These are phyloP conservation scores for Monosporascus sp. DNA, from an alignment of 2,329 filamentous ascomycete species.

Conservation along the genomic window DNA sequence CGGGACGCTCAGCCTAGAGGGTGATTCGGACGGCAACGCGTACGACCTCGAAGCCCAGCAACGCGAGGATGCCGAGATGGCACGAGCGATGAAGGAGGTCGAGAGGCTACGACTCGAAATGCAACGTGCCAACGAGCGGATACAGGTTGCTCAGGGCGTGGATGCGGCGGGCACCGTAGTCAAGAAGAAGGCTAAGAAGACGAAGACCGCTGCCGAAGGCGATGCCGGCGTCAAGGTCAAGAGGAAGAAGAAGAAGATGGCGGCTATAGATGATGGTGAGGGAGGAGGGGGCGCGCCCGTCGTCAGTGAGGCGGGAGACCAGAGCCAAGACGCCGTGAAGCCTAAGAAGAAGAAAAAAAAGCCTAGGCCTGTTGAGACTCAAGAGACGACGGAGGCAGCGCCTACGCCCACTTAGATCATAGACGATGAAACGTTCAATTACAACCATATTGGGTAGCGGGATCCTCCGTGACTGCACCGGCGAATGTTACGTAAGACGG, in stretches of 20 bases:
- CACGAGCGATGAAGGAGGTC: conserved; percentile 79
- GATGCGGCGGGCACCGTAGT: conserved; percentile 61
- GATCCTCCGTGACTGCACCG: too few relatives aligned
- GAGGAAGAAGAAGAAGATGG: conserved; percentile 46
- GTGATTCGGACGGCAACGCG: conserved; percentile 28
- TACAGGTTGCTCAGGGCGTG: conserved; percentile 65
- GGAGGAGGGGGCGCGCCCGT: conserved; percentile 22
- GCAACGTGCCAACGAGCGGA: conserved; percentile 73
- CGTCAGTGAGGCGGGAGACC: background rate
- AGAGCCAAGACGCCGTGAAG: conserved; percentile 21
- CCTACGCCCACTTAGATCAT: background rate
- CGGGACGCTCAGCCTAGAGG: conserved; percentile 64
- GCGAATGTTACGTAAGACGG: too few relatives aligned
- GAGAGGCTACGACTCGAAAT: conserved; percentile 83
- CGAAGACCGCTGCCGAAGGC: conserved; percentile 32
- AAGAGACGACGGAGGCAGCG: conserved; percentile 10
- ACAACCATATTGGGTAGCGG: background rate
- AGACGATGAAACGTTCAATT: background rate
- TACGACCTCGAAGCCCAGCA: conserved; percentile 62
- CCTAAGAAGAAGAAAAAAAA: conserved; percentile 48
- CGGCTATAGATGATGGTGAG: conserved; percentile 16
- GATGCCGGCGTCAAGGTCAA: conserved; percentile 34
- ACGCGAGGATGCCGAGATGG: conserved; percentile 83
- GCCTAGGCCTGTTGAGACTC: conserved; percentile 26
- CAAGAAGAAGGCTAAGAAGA: conserved; percentile 63